A percentile compares a stretch with the other conserved stretches of the same genome.
phyloP scores from a whole-genome alignment of 306 rosid species.

The Vigna trinervia region DNA sequence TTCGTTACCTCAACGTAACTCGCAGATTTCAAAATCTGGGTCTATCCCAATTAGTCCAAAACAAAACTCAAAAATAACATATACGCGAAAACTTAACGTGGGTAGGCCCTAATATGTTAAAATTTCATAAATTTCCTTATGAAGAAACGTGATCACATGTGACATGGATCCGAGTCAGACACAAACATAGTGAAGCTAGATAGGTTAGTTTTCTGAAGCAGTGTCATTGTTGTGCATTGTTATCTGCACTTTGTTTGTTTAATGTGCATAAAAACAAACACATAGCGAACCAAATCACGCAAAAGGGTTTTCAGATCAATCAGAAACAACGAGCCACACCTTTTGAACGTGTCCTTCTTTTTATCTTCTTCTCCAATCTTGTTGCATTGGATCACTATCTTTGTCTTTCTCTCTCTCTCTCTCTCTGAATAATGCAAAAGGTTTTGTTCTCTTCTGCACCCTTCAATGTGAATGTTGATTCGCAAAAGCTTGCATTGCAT shows the following conservation, averaged over 20 bases:
- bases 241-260: background rate
- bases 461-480: background rate
- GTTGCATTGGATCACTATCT: background rate
- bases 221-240: background rate
- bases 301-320: conserved; percentile 35
- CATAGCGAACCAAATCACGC: background rate
- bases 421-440: background rate
- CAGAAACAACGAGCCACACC: background rate
- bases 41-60: background rate
- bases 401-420: background rate
- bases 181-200: background rate
- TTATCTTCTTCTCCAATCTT: background rate
- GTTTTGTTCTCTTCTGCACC: background rate
- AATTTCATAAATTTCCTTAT: background rate
- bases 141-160: background rate
- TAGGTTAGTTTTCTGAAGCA: background rate
- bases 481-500: background rate
- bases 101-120: background rate
- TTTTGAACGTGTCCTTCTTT: background rate
- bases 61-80: background rate
- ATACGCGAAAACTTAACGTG: background rate
- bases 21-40: background rate
- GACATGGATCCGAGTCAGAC: background rate
- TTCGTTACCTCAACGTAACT: background rate
- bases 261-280: background rate